phyloP scores from a whole-genome alignment of 2,329 filamentous ascomycete species.

The Clarireedia hainanense region DNA sequence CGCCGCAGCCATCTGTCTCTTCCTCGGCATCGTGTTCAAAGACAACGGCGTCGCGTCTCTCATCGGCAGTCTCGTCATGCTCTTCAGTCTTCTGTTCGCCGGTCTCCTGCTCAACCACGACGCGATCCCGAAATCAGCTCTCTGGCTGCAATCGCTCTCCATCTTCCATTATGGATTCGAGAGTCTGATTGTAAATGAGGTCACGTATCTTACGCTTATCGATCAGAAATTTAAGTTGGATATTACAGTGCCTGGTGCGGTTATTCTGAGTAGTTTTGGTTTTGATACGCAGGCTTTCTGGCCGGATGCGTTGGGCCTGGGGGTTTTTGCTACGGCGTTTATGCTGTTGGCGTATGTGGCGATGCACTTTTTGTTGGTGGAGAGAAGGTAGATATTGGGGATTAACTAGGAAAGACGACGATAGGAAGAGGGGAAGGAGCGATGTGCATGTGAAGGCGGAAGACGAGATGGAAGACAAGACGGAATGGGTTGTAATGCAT shows the following conservation, averaged over 20 bases:
- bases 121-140: constrained; percentile 73
- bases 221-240: constrained; percentile 95
- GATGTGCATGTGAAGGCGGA: no score
- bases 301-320: constrained; percentile 75
- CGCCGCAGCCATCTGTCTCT: constrained; percentile 85
- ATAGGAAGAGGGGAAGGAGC: background rate
- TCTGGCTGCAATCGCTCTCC: constrained; percentile 88
- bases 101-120: constrained; percentile 92
- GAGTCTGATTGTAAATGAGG: constrained; percentile 94
- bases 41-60: constrained; percentile 88
- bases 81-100: constrained; percentile 92
- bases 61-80: constrained; percentile 91
- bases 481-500: background rate
- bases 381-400: constrained; percentile 56
- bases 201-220: constrained; percentile 77
- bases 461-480: background rate
- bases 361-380: constrained; percentile 89
- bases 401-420: background rate
- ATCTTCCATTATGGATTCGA: constrained; percentile 99
- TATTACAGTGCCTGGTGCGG: constrained; percentile 90
- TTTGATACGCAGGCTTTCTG: constrained; percentile 85
- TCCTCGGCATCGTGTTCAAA: constrained; percentile 92
- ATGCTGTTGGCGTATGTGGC: constrained; percentile 81
- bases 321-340: constrained; percentile 73
- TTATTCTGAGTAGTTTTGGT: constrained; percentile 89